Conservation (phyloP, 2,329 filamentous ascomycete species). For the Purpureocillium lavendulum region DNA sequence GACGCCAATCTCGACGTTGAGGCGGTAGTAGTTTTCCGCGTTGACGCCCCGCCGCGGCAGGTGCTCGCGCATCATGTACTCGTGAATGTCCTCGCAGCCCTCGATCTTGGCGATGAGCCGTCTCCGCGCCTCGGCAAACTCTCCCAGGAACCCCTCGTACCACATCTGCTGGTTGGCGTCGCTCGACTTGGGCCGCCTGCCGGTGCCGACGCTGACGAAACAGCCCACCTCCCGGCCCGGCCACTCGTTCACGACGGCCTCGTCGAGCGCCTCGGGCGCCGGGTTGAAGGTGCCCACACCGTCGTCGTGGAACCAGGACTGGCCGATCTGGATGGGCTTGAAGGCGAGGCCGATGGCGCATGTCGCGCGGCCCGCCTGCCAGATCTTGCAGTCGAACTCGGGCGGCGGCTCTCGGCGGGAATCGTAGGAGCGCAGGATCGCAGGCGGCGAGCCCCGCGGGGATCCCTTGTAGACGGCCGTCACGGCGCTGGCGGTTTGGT, state of each 20-base stretch:
- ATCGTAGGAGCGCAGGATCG: conserved; percentile 85
- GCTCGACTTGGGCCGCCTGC: conserved; percentile 60
- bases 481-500: conserved; percentile 57
- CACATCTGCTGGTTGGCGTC: conserved; percentile 70
- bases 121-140: conserved; percentile 82
- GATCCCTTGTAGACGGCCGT: conserved; percentile 88
- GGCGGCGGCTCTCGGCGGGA: conserved; percentile 85
- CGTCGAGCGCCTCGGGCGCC: conserved; percentile 74
- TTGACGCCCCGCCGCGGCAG: conserved; percentile 71
- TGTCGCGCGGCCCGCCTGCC: conserved; percentile 95
- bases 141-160: conserved; percentile 91
- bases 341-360: conserved; percentile 86
- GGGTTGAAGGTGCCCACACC: conserved; percentile 90
- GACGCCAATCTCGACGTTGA: conserved; percentile 96
- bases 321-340: conserved; percentile 89
- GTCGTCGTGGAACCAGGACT: conserved; percentile 90
- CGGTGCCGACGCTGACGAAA: conserved; percentile 90
- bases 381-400: conserved; percentile 90
- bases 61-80: conserved; percentile 74
- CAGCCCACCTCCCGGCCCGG: conserved; percentile 87
- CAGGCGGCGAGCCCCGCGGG: conserved; percentile 55
- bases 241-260: conserved; percentile 90
- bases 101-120: conserved; percentile 88
- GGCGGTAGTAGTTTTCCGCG: conserved; percentile 82
- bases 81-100: conserved; percentile 84